Evolutionary conservation across 2,329 filamentous ascomycete species (phyloP), one percentile per base, ranked within the genome.

Genomic region (Penicillium sp.): DNA sequence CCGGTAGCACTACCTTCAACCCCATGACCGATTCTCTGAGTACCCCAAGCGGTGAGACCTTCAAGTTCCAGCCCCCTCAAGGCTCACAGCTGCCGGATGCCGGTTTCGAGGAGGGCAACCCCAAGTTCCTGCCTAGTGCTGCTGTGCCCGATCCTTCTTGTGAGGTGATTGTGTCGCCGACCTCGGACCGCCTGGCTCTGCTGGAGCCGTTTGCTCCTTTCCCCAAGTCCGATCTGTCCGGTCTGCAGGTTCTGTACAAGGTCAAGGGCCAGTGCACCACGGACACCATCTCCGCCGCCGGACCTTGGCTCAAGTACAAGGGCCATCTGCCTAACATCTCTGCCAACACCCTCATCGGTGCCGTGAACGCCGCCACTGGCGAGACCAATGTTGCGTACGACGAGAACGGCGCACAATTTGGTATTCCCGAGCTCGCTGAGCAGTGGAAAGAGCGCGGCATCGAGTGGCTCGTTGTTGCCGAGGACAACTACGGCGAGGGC

Each of bases 281-380:
- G 29, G 93, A 98, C 70, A 97, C 93, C 56, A 98, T 98, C 69
- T 97, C 90, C 2, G 48, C 91, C 13, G 90, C 91, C 1, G 90
- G 90, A 3, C 90, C 90, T 7, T 97, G 90, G 90, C 80, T 98
- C 54, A 97, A 96, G 72, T 98, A 96, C 80, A 97, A 97, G 76
- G 93, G 93, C 48, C 93, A 98, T 69, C 80, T 98, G 47, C 87
- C 91, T 65, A 98, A 98, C 75, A 98, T 98, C 66, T 86, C 83
- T 52, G 87, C 88, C 62, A 98, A 98, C 78, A 98, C 93, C 1
- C 81, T 98, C 50, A 96, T 96, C 70, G 93, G 89, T 33, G 93
- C 93, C 45, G 78, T 90, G 63, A 96, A 96, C 68, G 89, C 86
- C 29, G 87, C 87, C 48, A 98, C 91, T 0, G 86, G 84, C 54